Evolutionary conservation across 2,329 filamentous ascomycete species (phyloP).

Genomic region (Orbilia ellipsospora): DNA sequence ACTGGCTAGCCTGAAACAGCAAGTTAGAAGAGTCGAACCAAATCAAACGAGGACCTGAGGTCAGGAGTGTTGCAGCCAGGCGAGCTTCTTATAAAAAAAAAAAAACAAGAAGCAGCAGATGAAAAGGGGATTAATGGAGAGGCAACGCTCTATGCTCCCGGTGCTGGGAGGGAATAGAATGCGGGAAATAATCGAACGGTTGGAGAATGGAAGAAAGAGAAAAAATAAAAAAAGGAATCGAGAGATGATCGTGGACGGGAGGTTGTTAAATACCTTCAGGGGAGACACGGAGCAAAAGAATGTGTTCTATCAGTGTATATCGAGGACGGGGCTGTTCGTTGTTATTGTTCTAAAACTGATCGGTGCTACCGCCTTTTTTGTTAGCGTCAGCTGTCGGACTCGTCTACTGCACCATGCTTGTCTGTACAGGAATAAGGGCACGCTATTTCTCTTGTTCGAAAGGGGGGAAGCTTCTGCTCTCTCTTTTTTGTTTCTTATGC

Average conservation of each 20-base stretch:
- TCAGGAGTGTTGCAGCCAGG: constrained; percentile 20
- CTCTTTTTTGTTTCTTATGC: neutral
- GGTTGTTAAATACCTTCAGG: constrained; percentile 55
- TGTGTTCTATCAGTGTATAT: constrained; percentile 36
- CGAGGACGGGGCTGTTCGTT: constrained; percentile 10
- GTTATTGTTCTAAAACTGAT: constrained; percentile 49
- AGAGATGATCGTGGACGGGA: constrained; percentile 8
- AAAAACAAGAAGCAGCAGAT: constrained; percentile 24
- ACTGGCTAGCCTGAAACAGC: constrained; percentile 40
- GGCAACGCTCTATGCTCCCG: neutral
- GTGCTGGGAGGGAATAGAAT: constrained; percentile 17
- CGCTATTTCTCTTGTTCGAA: too few relatives aligned
- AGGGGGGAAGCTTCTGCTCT: too few relatives aligned
- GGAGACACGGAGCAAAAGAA: constrained; percentile 43
- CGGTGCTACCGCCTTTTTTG: constrained; percentile 45
- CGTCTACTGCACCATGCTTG: constrained; percentile 42
- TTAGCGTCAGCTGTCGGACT: constrained; percentile 49
- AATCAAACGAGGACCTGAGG: constrained; percentile 14
- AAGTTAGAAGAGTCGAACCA: constrained; percentile 47
- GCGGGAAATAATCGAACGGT: constrained; percentile 40
- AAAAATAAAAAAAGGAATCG: neutral
- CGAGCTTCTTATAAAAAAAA: constrained; percentile 27
- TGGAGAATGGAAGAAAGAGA: constrained; percentile 37
- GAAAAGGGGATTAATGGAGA: neutral
- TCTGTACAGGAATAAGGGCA: constrained; percentile 8